Base-by-base conservation (phyloP, 1,139 yeast genomes). In the Saccharomyces hybrid region DNA sequence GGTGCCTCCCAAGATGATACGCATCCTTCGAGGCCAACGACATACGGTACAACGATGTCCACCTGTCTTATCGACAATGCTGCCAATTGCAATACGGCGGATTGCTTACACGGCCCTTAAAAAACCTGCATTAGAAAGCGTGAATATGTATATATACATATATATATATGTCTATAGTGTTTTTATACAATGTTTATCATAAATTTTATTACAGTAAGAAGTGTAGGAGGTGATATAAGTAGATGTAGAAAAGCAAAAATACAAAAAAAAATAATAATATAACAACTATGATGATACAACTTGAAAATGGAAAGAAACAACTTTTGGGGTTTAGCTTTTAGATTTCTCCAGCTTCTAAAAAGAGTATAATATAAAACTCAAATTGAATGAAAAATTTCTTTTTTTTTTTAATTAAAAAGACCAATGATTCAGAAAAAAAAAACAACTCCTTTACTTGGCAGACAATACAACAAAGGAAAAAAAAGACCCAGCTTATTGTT, bases 311-410 rank as follows among this genome's bases (percentile, higher is more conserved):
- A 51, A 29, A 23, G 31, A 34, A n/a, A 42, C 32, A 26, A 34
- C 23, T 49, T 6, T 5, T 28, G n/a, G 38, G 23, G 48, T 14
- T 44, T 26, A 27, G 6, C 38, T 54, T 41, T 50, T 52, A 49
- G 8, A 47, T 38, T n/a, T 60, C 60, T 80, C 84, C 84, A 38
- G 25, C 44, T 38, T 38, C 44, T 16, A 38, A 38, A 38, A 38
- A 38, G 44, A 38, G 25, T 38, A 38, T 13, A 38, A 16, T 19
- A 19, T 9, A 38, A 8, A 25, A 16, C 44, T 19, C 23, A 19
- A 19, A 19, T 19, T 19, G 23, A 19, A 19, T 19, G 4, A 19
- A 38, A 16, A 6, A 29, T 7, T 16, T 9, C 16, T 38, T 27
- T 8, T 19, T 38, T 38, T 38, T 13, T 38, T 38, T 38, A 4